Percentiles rank a stretch among this genome's conserved stretches.
Conservation (phyloP, 2,329 filamentous ascomycete genomes). For the Botryotinia globosa region DNA sequence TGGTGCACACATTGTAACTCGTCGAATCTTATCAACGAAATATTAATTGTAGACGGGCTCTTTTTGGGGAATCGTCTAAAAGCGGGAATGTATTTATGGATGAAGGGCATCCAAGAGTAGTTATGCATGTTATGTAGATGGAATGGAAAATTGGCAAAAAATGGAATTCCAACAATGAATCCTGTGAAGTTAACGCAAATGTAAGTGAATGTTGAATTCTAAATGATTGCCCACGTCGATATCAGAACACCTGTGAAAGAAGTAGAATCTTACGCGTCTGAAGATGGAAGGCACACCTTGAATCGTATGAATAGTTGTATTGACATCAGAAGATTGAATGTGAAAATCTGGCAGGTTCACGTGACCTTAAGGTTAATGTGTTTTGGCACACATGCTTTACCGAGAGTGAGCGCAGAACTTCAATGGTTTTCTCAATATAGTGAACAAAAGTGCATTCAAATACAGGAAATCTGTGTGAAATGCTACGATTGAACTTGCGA, state of each 20-base stretch:
- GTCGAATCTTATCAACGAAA: background rate
- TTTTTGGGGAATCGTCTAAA: background rate
- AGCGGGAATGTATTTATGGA: too few species aligned
- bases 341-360: background rate
- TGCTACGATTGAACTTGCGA: background rate
- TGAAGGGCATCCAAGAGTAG: background rate
- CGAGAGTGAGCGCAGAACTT: background rate
- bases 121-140: background rate
- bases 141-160: too few species aligned
- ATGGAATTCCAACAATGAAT: background rate
- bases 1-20: background rate
- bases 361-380: too few species aligned
- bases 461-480: fast-evolving
- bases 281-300: background rate
- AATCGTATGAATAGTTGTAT: background rate
- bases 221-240: background rate
- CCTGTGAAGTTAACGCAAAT: background rate
- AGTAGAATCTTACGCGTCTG: background rate
- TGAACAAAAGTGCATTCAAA: background rate
- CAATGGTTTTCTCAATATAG: background rate
- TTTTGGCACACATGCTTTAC: background rate
- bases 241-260: background rate
- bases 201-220: background rate
- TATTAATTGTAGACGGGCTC: background rate
- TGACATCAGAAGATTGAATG: background rate